Conservation (phyloP, 2,329 filamentous ascomycete genomes). For the Aureobasidium vineae region DNA sequence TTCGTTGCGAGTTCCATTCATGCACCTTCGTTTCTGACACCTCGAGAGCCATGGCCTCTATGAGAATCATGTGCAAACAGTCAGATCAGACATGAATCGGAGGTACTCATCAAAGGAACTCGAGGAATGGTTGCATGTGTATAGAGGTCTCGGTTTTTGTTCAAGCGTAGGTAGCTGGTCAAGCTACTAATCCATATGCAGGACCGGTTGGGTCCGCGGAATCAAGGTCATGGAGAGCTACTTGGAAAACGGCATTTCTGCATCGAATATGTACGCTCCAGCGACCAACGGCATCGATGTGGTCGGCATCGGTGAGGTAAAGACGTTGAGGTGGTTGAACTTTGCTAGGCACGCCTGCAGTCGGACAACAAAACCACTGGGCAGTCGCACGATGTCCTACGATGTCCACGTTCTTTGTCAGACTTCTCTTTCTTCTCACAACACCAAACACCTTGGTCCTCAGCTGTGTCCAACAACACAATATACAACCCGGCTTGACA, state of each 20-base stretch:
- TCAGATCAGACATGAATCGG: neutral
- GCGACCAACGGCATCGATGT: neutral
- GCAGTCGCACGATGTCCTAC: neutral
- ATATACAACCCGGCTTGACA: neutral
- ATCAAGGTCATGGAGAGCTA: neutral
- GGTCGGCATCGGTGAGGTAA: neutral
- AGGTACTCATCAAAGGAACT: neutral
- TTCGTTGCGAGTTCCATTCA: neutral
- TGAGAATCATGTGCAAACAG: neutral
- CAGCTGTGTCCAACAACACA: neutral
- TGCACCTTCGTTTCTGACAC: neutral
- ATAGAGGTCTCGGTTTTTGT: neutral
- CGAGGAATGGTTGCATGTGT: neutral
- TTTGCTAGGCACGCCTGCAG: neutral
- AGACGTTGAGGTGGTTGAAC: conserved; percentile 1
- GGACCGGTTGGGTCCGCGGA: conserved; percentile 1
- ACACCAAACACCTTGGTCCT: neutral
- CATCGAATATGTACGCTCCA: neutral
- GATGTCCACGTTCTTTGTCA: neutral
- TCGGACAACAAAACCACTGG: neutral
- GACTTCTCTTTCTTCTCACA: neutral
- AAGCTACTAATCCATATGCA: neutral
- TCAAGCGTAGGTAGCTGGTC: neutral
- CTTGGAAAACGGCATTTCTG: neutral
- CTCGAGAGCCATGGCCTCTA: neutral